These are phyloP conservation scores for Volvox africanus DNA, from an alignment of 139 green algal genomes.

Conservation along the genomic window DNA sequence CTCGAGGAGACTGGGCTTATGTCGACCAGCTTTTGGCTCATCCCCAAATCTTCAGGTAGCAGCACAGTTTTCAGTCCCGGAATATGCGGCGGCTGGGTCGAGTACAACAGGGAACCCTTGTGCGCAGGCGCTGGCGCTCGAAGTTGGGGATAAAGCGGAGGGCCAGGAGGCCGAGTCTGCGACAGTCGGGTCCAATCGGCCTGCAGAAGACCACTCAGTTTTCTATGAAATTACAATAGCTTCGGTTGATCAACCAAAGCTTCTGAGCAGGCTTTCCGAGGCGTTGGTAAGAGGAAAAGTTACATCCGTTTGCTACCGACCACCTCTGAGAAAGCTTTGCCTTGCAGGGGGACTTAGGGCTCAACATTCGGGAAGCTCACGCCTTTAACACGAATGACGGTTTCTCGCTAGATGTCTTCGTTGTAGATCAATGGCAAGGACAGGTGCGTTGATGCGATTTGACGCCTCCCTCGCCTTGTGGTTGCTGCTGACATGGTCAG, in stretches of 20 bases:
- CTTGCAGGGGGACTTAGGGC: conserved; percentile 87
- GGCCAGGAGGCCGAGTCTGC: conserved; percentile 36
- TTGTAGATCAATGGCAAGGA: conserved; percentile 80
- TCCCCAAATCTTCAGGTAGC: conserved; percentile 90
- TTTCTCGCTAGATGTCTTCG: conserved; percentile 97
- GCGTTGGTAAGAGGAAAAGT: conserved; percentile 74
- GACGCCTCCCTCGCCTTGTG: not conserved
- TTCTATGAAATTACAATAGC: conserved; percentile 96
- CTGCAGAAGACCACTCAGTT: conserved; percentile 47
- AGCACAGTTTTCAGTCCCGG: not conserved
- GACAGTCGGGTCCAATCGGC: not conserved
- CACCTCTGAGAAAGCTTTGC: not conserved
- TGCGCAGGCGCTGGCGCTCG: conserved; percentile 78
- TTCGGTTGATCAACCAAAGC: conserved; percentile 92
- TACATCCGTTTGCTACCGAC: no score
- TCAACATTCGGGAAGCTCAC: conserved; percentile 99
- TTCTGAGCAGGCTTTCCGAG: conserved; percentile 90
- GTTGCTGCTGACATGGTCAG: not conserved
- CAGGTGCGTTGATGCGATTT: conserved; percentile 39
- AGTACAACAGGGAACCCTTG: not conserved
- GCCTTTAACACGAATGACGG: conserved; percentile 97
- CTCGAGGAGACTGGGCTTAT: conserved; percentile 54
- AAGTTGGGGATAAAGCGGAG: conserved; percentile 69
- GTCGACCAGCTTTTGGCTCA: conserved; percentile 91
- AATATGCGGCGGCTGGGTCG: not conserved